phyloP scores from a whole-genome alignment of 1,284 basidiomycete genomes.

The Sphagnurus paluster region DNA sequence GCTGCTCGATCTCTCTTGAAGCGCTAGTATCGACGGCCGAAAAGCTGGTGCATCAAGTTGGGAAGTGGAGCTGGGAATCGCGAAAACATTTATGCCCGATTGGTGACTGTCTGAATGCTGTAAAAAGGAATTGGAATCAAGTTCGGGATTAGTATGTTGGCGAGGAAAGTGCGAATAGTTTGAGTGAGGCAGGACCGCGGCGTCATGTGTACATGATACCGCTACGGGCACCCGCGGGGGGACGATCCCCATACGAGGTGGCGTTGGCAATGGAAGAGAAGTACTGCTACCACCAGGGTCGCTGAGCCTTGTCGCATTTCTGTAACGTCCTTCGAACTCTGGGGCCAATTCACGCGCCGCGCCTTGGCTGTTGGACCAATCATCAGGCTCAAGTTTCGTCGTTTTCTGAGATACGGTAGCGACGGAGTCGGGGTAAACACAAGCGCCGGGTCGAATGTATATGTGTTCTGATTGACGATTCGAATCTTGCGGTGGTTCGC shows the following conservation, averaged over 20 bases:
- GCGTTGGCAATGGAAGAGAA: constrained; percentile 17
- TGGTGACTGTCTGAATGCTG: no score
- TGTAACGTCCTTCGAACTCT: neutral
- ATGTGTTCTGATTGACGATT: no score
- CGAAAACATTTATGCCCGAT: neutral
- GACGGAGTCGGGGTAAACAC: no score
- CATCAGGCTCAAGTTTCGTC: neutral
- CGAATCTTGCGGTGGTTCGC: no score
- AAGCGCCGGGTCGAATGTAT: no score
- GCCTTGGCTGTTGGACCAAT: neutral
- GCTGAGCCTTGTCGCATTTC: neutral
- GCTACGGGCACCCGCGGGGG: neutral
- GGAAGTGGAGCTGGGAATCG: neutral
- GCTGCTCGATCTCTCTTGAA: neutral
- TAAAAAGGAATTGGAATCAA: no score
- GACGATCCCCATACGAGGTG: constrained; percentile 5
- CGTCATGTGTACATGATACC: neutral
- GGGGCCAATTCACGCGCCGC: neutral
- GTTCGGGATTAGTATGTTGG: no score
- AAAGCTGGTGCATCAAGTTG: neutral
- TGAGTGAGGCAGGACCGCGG: no score
- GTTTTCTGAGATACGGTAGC: no score
- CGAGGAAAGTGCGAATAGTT: no score
- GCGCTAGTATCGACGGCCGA: constrained; percentile 8
- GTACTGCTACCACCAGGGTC: neutral